These are phyloP conservation scores for Rhizopus arrhizus DNA, from an alignment of 371 early-diverging fungal species.

Conservation along the genomic window DNA sequence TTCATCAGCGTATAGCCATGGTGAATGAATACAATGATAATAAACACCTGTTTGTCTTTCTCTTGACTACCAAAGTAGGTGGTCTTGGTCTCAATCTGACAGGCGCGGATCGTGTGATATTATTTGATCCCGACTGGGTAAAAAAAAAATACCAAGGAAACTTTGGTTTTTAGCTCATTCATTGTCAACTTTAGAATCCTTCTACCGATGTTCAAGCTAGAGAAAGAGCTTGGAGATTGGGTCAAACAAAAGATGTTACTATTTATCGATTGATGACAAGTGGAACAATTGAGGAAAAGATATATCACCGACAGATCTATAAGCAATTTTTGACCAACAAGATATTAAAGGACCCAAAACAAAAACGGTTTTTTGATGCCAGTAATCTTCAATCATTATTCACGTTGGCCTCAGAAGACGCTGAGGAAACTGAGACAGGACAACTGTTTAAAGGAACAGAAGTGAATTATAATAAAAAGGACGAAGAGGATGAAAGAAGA, in stretches of 20 bases:
- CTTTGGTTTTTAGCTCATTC: not conserved
- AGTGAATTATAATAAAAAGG: slow-evolving; percentile 44
- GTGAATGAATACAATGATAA: slow-evolving; percentile 89
- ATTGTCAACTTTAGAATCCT: slow-evolving; percentile 71
- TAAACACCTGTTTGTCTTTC: slow-evolving; percentile 77
- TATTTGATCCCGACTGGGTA: slow-evolving; percentile 98
- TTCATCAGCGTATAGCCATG: slow-evolving; percentile 75
- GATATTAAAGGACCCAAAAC: slow-evolving; percentile 91
- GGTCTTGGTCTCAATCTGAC: slow-evolving; percentile 96
- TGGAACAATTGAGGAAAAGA: slow-evolving; percentile 98
- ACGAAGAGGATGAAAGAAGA: slow-evolving; percentile 40
- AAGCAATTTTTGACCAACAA: slow-evolving; percentile 96
- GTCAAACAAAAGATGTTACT: slow-evolving; percentile 88
- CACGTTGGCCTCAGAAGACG: slow-evolving; percentile 68
- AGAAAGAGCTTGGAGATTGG: slow-evolving; percentile 96
- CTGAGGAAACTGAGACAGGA: slow-evolving; percentile 67
- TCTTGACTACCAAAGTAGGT: slow-evolving; percentile 97
- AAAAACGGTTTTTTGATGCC: slow-evolving; percentile 86
- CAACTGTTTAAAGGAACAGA: slow-evolving; percentile 68
- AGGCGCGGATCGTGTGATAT: slow-evolving; percentile 93
- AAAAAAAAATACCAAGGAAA: slow-evolving; percentile 1
- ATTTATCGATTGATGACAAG: slow-evolving; percentile 97
- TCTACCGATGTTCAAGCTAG: slow-evolving; percentile 96
- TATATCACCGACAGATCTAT: slow-evolving; percentile 96
- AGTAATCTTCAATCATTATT: slow-evolving; percentile 83